Evolutionary conservation across 2,329 filamentous ascomycete genomes (phyloP), one percentile per base, ranked within the genome.

Genomic region (Curvularia eragrostidis): DNA sequence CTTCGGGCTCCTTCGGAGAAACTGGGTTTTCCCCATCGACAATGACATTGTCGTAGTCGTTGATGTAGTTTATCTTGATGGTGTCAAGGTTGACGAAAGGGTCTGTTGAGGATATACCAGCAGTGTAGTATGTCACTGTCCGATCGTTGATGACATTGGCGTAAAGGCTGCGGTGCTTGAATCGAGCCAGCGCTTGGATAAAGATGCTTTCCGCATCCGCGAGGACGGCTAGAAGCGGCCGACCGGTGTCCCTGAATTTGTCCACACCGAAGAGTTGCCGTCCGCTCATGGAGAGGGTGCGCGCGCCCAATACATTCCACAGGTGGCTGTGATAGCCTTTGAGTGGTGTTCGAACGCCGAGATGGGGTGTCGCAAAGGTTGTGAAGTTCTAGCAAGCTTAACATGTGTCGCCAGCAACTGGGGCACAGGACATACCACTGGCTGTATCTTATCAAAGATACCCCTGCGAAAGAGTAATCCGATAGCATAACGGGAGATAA

Each of bases 261-360:
- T 98, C 94, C 58, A 95, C 90, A 54, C 87, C 87, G 75, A 97
- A 98, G 9, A 98, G 82, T 74, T 98, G 94, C 48, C 89, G 84
- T 5, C 94, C 94, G 0, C 92, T 96, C 71, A 86, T 88, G 56
- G 91, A 96, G 5, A 98, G 79, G 0, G 89, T 92, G 54, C 90
- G 84, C 1, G 92, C 89, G 43, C 92, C 94, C 3, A 98, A 75
- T n/a, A 89, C 85, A 72, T 98, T 98, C 87, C 79, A 83, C 9
- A 81, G 61, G n/a, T 80, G 74, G 57, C 76, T 78, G 51, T 77
- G 68, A 19, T 76, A 78, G 24, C 81, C 80, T 42, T 71, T 61
- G 15, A 78, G 70, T 2, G 80, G 81, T 0, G 80, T 78, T 15
- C 81, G 74, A 5, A 81, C 79, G 12, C 81, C 81, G 82, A 97